These are phyloP conservation scores for Thielaviopsis euricoi DNA, from an alignment of 2,329 filamentous ascomycete species.

Conservation along the genomic window DNA sequence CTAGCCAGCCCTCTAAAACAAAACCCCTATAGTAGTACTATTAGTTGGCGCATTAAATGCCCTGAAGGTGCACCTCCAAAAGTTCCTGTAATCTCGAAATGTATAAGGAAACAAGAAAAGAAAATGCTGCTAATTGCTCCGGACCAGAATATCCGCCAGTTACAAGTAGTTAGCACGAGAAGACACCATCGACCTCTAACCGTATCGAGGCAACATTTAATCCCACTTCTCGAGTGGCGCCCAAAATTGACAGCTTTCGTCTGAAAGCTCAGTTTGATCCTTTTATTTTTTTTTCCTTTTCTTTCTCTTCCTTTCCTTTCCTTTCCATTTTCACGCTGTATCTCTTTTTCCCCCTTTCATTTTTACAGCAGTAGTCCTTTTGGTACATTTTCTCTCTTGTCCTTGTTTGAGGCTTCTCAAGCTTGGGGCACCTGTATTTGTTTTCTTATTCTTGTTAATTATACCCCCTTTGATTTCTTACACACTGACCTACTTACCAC, in stretches of 20 bases:
- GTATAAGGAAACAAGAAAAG: too few species aligned
- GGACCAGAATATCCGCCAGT: too few species aligned
- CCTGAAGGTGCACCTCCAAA: too few species aligned
- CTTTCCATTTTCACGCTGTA: too few species aligned
- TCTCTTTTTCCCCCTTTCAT: too few species aligned
- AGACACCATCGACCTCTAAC: not conserved
- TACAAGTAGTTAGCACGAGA: too few species aligned
- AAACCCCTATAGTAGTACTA: not conserved
- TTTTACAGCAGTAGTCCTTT: too few species aligned
- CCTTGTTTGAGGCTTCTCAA: not conserved
- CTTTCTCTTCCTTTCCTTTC: not conserved
- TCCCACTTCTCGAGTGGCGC: not conserved
- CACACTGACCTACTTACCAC: not conserved
- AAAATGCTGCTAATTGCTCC: too few species aligned
- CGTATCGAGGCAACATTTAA: not conserved
- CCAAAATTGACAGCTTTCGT: conserved; percentile 4
- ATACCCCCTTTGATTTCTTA: not conserved
- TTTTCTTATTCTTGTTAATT: too few species aligned
- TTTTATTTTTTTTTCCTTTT: not conserved
- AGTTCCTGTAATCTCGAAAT: too few species aligned
- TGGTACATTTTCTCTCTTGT: not conserved
- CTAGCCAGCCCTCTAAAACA: not conserved
- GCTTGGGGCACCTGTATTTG: not conserved
- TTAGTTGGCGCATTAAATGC: too few species aligned
- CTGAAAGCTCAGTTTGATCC: not conserved